These are phyloP conservation scores for Akanthomyces dipterigenus DNA, from an alignment of 2,329 filamentous ascomycete genomes.

Conservation along the genomic window DNA sequence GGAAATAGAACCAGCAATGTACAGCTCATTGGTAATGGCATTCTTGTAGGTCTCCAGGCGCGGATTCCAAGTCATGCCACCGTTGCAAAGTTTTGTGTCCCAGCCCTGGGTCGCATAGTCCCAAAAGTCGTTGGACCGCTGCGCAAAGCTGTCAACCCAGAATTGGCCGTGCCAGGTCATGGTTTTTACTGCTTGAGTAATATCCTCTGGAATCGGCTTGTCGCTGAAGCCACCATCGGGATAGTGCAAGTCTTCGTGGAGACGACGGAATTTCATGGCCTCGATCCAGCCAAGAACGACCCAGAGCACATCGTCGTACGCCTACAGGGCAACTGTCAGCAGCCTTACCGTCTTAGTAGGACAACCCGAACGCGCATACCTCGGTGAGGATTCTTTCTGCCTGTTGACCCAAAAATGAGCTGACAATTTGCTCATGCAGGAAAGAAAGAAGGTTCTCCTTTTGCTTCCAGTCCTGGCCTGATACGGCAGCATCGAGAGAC, in stretches of 20 bases:
- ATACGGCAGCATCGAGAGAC: conserved; percentile 37
- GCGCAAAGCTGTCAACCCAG: conserved; percentile 71
- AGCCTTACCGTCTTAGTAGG: background rate
- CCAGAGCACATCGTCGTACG: conserved; percentile 94
- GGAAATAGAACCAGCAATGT: conserved; percentile 71
- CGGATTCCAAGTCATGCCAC: conserved; percentile 90
- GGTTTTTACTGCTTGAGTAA: conserved; percentile 29
- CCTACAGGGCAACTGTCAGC: conserved; percentile 38
- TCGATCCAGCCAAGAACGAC: conserved; percentile 90
- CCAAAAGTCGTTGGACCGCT: conserved; percentile 80
- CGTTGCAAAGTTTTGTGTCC: conserved; percentile 73
- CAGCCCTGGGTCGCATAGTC: conserved; percentile 72
- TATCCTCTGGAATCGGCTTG: conserved; percentile 16
- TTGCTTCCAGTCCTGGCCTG: conserved; percentile 36
- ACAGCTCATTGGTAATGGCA: conserved; percentile 90
- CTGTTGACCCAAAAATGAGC: conserved; percentile 85
- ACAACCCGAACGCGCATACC: conserved; percentile 19
- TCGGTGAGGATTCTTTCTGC: conserved; percentile 62
- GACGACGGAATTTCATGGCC: conserved; percentile 65
- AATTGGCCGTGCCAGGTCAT: conserved; percentile 68
- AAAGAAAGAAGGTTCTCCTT: conserved; percentile 75
- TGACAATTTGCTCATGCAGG: conserved; percentile 70
- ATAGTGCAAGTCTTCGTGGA: conserved; percentile 62
- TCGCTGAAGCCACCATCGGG: conserved; percentile 18
- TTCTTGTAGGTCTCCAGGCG: conserved; percentile 82